Evolutionary conservation across 345 rosid genomes (phyloP), one percentile per base, ranked within the genome.

Genomic region (Brassica rapa): DNA sequence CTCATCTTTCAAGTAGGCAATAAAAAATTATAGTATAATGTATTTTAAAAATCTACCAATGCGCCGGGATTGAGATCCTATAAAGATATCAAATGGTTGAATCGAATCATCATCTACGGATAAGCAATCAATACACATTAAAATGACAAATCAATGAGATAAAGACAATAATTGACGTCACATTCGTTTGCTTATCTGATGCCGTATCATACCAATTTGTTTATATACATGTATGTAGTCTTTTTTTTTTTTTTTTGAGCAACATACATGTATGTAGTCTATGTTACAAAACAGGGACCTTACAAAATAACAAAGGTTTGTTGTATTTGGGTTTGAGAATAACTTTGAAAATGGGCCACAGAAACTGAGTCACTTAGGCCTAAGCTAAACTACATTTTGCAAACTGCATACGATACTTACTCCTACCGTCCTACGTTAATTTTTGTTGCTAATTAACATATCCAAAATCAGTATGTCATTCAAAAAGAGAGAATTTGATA

Each of bases 141-240:
- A 49, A 49, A 49, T 49, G 19, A 49, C 3, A 56, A 56, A 15
- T 75, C 21, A 56, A 27, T 68, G 67, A 57, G 73, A 75, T 1
- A 46, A 39, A 57, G 73, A 67, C 79, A 74, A 74, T 74, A 65
- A n/a, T 66, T 35, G n/a, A 66, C 21, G 57, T 55, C 43, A 56
- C 39, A 25, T 35, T 74, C 8, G 33, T 41, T 62, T 64, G 33
- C 46, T 8, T 30, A 49, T 49, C 19, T 49, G 7, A 49, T n/a
- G 14, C 16, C 55, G 7, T 43, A 43, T 43, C 55, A 49, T 49
- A n/a, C 55, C 55, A 14, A 49, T 49, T 49, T 49, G 55, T 46
- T 46, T 14, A 49, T 49, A 49, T n/a, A 5, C 55, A 4, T 49
- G 21, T 19, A 19, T 19, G 21, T 19, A 19, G 21, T 19, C 0